phyloP scores from a whole-genome alignment of 2,329 filamentous ascomycete genomes.

The Botrytis hyacinthi region DNA sequence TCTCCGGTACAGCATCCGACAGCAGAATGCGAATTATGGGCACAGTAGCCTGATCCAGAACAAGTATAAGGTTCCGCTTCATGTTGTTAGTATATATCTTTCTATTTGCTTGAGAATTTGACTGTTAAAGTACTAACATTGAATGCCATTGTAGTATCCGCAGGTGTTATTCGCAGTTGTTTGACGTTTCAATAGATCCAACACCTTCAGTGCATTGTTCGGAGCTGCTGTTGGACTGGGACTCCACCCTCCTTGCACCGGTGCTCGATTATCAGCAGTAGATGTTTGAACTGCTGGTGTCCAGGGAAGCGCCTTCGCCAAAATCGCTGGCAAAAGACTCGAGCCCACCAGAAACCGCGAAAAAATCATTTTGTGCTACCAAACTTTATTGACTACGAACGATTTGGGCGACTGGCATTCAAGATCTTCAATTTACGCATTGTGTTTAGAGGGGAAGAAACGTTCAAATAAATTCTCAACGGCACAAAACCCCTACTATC shows the following conservation, averaged over 20 bases:
- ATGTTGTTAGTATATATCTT: neutral
- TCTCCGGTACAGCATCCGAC: neutral
- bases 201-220: neutral
- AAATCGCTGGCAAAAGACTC: neutral
- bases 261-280: neutral
- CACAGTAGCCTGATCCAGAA: slow-evolving; percentile 1
- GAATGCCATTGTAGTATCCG: neutral
- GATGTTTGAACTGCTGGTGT: neutral
- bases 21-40: slow-evolving; percentile 6
- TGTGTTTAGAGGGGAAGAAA: neutral
- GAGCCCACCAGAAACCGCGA: neutral
- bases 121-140: neutral
- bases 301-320: neutral
- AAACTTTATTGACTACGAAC: neutral
- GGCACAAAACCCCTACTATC: neutral
- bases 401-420: neutral
- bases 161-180: neutral
- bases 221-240: neutral
- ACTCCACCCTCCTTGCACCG: neutral
- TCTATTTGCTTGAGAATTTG: neutral
- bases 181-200: neutral
- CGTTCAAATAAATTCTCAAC: neutral
- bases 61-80: slow-evolving; percentile 10
- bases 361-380: neutral
- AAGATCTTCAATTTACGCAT: neutral